Evolutionary conservation across 371 early-diverging fungal genomes (phyloP), one percentile per base, ranked within the genome.

Genomic region (Smittium culicis): DNA sequence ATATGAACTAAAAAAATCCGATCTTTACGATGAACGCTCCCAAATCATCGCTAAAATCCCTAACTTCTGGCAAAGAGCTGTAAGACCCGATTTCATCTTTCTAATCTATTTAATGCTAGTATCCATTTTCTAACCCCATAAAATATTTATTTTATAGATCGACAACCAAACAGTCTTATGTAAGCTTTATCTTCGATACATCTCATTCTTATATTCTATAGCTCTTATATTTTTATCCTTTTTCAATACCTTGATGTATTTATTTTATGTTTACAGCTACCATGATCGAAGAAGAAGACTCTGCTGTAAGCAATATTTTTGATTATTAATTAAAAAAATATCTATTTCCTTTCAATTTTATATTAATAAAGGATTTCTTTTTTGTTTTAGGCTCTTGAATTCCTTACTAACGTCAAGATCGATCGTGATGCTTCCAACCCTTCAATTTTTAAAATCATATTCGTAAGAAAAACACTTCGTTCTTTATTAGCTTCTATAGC

Each of bases 31-130:
- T 68, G 69, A 76, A 76, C 77, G 77, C 61, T 64, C 70, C 54
- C 67, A 59, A 5, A 67, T 76, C 29, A 73, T 77, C 57, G 68
- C 64, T 59, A 67, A 71, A 17, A 76, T 74, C 32, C 75, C 75
- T 25, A 77, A 73, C 54, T 77, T 77, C 56, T 77, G 77, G 77
- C 69, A 69, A 54, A 77, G 73, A 67, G 77, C 73, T 45, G 75
- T 75, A 75, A 75, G 75, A 74, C 5, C 31, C 16, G 35, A 24
- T 54, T 35, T 31, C 35, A 65, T 20, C 35, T 17, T 32, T 57
- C 57, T 63, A 35, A 69, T 34, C 30, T 54, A 25, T 33, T 8
- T 8, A 34, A 33, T 1, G 25, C 61, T 59, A 24, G 27, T n/a
- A n/a, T n/a, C n/a, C n/a, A n/a, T n/a, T n/a, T n/a, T 34, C 27